Percentiles rank a stretch among this genome's conserved stretches.
These are phyloP conservation scores for Mercurialis annua DNA, from an alignment of 345 rosid genomes.

Conservation along the genomic window DNA sequence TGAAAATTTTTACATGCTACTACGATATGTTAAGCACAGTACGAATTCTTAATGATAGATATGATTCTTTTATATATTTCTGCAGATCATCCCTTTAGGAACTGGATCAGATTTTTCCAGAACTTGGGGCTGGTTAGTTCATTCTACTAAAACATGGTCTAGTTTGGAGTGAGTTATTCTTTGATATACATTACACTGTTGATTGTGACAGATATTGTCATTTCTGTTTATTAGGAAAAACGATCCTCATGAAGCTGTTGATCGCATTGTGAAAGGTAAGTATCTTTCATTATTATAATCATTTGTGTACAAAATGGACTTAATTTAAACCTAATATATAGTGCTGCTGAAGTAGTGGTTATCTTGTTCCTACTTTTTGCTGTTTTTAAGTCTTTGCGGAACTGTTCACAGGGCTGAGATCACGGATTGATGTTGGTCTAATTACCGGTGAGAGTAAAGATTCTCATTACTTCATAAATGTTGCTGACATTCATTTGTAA, in stretches of 20 bases:
- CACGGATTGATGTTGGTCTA: conserved; percentile 70
- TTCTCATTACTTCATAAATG: conserved; percentile 78
- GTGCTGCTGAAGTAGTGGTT: not conserved
- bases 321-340: not conserved
- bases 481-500: conserved; percentile 97
- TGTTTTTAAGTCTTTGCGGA: conserved; percentile 13
- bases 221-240: conserved; percentile 55
- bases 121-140: conserved; percentile 90
- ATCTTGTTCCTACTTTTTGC: not conserved
- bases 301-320: not conserved
- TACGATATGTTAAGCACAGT: not conserved
- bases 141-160: conserved; percentile 18
- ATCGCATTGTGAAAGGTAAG: conserved; percentile 75
- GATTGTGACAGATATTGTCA: conserved; percentile 10
- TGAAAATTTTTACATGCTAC: not conserved
- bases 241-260: conserved; percentile 79
- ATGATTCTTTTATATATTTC: conserved; percentile 20
- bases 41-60: conserved; percentile 13
- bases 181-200: conserved; percentile 1
- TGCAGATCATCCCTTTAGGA: conserved; percentile 88
- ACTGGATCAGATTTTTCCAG: conserved; percentile 96
- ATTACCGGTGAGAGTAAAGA: conserved; percentile 50
- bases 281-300: conserved; percentile 7
- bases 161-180: conserved; percentile 1
- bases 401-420: conserved; percentile 56